These are phyloP conservation scores for Metschnikowia lochheadii DNA, from an alignment of 805 yeast species.

Conservation along the genomic window DNA sequence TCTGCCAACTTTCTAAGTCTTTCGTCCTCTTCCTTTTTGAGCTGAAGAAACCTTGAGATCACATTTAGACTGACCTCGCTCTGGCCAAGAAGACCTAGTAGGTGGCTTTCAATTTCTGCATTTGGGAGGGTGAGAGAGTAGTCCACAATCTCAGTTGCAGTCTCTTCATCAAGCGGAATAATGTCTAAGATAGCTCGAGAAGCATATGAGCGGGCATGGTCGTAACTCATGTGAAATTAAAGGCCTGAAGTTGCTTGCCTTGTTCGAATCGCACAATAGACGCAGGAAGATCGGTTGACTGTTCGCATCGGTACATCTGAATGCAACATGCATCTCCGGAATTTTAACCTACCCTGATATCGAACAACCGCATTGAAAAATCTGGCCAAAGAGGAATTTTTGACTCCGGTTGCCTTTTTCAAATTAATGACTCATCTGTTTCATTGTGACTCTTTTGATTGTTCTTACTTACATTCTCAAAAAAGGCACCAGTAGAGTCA, in stretches of 20 bases:
- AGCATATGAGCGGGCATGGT: slow-evolving; percentile 25
- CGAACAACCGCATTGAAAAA: background rate
- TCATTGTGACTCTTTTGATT: background rate
- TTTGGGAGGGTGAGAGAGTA: slow-evolving; percentile 48
- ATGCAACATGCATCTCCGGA: background rate
- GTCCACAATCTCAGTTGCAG: slow-evolving; percentile 51
- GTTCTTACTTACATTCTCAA: background rate
- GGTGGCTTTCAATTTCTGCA: slow-evolving; percentile 48
- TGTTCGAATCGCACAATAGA: background rate
- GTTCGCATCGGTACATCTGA: slow-evolving; percentile 1
- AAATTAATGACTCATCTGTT: background rate
- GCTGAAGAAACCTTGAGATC: slow-evolving; percentile 40
- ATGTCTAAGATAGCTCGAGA: slow-evolving; percentile 29
- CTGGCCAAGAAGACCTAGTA: slow-evolving; percentile 54
- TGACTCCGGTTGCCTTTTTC: background rate
- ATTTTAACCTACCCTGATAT: no score
- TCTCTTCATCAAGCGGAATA: slow-evolving; percentile 56
- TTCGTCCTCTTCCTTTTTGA: slow-evolving; percentile 30
- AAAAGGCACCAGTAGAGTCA: background rate
- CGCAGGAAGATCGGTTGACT: background rate
- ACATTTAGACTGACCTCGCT: slow-evolving; percentile 49
- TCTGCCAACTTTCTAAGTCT: slow-evolving; percentile 7
- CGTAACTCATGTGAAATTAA: slow-evolving; percentile 13
- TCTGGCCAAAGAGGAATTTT: background rate
- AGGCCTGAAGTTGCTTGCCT: background rate